phyloP scores from a whole-genome alignment of 495 filamentous ascomycete species.

The Penicillium dipodomyicola region DNA sequence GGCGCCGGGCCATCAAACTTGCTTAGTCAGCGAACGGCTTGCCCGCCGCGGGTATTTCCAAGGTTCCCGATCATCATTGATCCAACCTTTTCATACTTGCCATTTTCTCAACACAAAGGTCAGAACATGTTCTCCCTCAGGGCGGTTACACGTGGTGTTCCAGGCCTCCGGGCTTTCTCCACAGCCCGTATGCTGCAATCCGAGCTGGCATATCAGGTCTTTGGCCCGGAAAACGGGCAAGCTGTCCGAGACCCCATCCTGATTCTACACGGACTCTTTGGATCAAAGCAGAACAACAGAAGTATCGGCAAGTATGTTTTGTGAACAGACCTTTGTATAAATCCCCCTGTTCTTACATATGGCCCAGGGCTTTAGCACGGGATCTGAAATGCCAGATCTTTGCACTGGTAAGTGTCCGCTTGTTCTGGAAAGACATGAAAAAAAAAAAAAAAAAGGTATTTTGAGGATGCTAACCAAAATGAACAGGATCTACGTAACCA shows the following conservation, averaged over 20 bases:
- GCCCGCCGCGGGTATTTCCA: no score
- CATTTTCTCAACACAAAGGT: not conserved
- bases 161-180: conserved; percentile 38
- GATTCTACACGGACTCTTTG: conserved; percentile 92
- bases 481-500: conserved; percentile 88
- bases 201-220: conserved; percentile 45
- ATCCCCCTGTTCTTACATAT: conserved; percentile 13
- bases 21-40: no score
- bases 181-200: conserved; percentile 28
- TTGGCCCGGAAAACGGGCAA: conserved; percentile 39
- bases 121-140: conserved; percentile 25
- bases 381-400: conserved; percentile 82
- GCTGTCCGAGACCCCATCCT: conserved; percentile 63
- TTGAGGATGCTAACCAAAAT: not conserved
- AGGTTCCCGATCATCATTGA: no score
- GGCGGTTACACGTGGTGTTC: conserved; percentile 15
- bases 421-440: not conserved
- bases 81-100: conserved; percentile 4
- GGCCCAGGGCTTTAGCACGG: conserved; percentile 68
- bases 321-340: not conserved
- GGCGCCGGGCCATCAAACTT: no score
- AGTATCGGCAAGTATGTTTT: conserved; percentile 87
- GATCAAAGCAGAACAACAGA: conserved; percentile 93
- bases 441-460: not conserved
- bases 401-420: conserved; percentile 62